Base-by-base conservation (phyloP, 257 asterid genomes). In the Coffea canephora region DNA sequence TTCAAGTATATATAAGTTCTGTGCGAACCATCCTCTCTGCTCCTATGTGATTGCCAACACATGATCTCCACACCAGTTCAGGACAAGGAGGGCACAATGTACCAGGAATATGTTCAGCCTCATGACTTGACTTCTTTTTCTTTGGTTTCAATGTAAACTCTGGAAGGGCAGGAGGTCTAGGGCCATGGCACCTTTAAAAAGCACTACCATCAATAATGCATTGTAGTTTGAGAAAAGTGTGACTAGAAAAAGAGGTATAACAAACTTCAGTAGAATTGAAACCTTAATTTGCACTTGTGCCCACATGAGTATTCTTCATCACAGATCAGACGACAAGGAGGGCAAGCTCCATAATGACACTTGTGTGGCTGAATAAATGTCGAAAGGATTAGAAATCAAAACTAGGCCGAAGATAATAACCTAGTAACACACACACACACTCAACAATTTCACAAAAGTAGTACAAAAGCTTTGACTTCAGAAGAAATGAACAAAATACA, bases 291-390 rank as follows among this genome's bases (percentile, higher is more conserved):
- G 90, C 99, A 95, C 74, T 83, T 89, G 81, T 95, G 99, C 52
- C 94, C 97, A 80, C 99, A 95, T 64, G 91, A 69, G 79, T 91
- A 93, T 80, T 83, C 91, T 87, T 86, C 97, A 68, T 92, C 93
- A 82, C 99, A 95, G 77, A 80, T 73, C 67, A 88, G 85, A 61
- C 91, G 91, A 81, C 99, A 95, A 23, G 90, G 87, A 39, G 97
- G 98, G 87, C 98, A 93, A 82, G 93, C 88, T 85, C 98, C 99
- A 86, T 93, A 95, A 79, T 95, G 99, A 85, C 99, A 95, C 87
- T 82, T 89, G 91, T 95, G 99, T 82, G 98, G 90, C 99, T 95
- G 93, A 83, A 84, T 75, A 84, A 77, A 69, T 48, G 46, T 41
- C 55, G 75, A 77, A 66, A 59, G 34, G 68, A 80, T 75, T 76